Evolutionary conservation across 345 rosid species (phyloP), one percentile per base, ranked within the genome.

Genomic region (Theobroma cacao): DNA sequence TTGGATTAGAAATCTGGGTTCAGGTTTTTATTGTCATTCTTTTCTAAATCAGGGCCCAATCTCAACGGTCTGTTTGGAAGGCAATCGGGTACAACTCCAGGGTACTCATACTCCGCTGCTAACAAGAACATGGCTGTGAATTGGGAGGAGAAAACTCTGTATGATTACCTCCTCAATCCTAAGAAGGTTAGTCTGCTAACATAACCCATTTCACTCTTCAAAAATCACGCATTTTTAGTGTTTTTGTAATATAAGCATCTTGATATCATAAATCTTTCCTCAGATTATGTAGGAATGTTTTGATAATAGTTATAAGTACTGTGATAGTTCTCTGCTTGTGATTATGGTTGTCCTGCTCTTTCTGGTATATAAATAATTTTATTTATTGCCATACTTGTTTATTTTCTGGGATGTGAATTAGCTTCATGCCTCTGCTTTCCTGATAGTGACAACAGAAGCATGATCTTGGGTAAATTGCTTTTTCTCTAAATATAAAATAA

Each of bases 1-100:
- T n/a, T n/a, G n/a, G n/a, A n/a, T n/a, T n/a, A n/a, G n/a, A n/a
- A n/a, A n/a, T n/a, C n/a, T n/a, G n/a, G n/a, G n/a, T n/a, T n/a
- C n/a, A n/a, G n/a, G n/a, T n/a, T n/a, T n/a, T n/a, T n/a, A n/a
- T n/a, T n/a, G n/a, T n/a, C n/a, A n/a, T n/a, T n/a, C n/a, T n/a
- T n/a, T n/a, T n/a, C n/a, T n/a, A n/a, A n/a, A n/a, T n/a, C 85
- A 95, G 97, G 99, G 28, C 99, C 98, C 4, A 93, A 95, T 81
- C 83, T 92, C 78, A 90, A 93, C 74, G 99, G 99, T 24, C 88
- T 95, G 7, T 93, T 95, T 34, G 96, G 98, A 62, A 91, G 98
- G 84, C 96, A 91, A 74, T 92, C 97, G 1, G 99, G 99, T 1
- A 88, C 92, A 2, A 85, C 90, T 7, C 34, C 92, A 2, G 92